Evolutionary conservation across 352 stramenopile genomes (phyloP), one percentile per base, ranked within the genome.

Genomic region (Pythium pyrilobum): DNA sequence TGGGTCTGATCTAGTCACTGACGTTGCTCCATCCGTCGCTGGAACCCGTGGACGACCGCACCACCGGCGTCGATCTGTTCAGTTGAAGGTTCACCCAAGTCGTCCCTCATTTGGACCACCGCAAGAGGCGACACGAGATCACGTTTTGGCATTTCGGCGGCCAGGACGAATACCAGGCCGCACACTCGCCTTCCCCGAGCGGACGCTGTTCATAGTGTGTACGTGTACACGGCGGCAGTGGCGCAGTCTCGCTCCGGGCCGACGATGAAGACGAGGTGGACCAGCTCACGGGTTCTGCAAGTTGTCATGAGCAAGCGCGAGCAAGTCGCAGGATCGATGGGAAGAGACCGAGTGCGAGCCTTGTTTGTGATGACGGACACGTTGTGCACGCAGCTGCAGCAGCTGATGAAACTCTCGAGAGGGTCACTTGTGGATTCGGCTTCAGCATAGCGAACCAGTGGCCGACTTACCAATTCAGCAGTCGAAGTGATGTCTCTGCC

Each of bases 21-120:
- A 66, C 23, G 8, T 36, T 15, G 11, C 29, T 44, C 10, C 25
- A 33, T 9, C 24, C 51, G 18, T 34, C 21, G 1, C 41, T 69
- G 6, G 60, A 67, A 38, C n/a, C 29, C 10, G 31, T 42, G 12
- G 47, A 68, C 34, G n/a, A 52, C 18, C 62, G 57, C 0, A 74
- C 66, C 4, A 64, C 71, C 32, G 66, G 62, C 7, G 61, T 74
- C 8, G 62, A 74, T 24, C 47, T 66, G 18, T 63, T 69, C 20
- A 27, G 42, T 2, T 63, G 41, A 40, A 36, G 52, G 8, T 73
- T 73, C n/a, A 28, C 16, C 5, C 5, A 46, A 5, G 12, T 16
- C 28, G n/a, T 36, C 24, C 18, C 1, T 9, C 32, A n/a, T 3
- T 10, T 20, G 12, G 5, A 8, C 7, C 4, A 1, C 21, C 16